These are phyloP conservation scores for Physaria fendleri DNA, from an alignment of 345 rosid genomes.

Conservation along the genomic window DNA sequence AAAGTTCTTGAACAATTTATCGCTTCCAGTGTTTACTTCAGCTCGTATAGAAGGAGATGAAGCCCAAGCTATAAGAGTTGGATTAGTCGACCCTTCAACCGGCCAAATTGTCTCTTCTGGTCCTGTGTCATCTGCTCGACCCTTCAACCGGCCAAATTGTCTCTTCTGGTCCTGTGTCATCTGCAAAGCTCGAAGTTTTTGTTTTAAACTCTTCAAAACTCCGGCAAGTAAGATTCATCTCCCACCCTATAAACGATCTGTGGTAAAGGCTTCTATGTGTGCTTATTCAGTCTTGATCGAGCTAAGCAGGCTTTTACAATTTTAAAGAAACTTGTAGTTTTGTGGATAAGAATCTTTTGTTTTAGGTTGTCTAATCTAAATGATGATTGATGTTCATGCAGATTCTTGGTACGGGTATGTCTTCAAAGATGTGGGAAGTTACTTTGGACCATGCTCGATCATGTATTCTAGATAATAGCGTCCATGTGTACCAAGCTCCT, in stretches of 20 bases:
- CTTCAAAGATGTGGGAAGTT: constrained; percentile 98
- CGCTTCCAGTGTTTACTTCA: constrained; percentile 91
- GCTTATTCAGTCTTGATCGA: too few relatives aligned
- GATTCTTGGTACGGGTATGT: constrained; percentile 98
- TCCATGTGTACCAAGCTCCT: constrained; percentile 51
- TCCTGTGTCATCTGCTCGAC: constrained; percentile 71
- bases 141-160: constrained; percentile 51
- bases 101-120: constrained; percentile 57
- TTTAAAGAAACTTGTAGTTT: too few relatives aligned
- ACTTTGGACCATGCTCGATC: constrained; percentile 83
- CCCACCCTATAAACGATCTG: not conserved
- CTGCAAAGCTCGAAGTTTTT: constrained; percentile 73
- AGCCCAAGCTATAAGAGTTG: constrained; percentile 51
- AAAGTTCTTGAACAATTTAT: constrained; percentile 56
- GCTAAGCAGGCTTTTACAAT: too few relatives aligned
- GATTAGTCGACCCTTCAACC: constrained; percentile 56
- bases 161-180: constrained; percentile 57
- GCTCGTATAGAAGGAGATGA: constrained; percentile 93
- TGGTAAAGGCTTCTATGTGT: not conserved
- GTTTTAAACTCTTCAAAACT: constrained; percentile 73
- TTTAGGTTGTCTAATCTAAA: not conserved
- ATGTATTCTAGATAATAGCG: constrained; percentile 65
- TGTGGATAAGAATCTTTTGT: too few relatives aligned
- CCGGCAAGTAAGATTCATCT: constrained; percentile 49
- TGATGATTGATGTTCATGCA: constrained; percentile 28